These are phyloP conservation scores for Lithohypha guttulata DNA, from an alignment of 2,329 filamentous ascomycete genomes.

Conservation along the genomic window DNA sequence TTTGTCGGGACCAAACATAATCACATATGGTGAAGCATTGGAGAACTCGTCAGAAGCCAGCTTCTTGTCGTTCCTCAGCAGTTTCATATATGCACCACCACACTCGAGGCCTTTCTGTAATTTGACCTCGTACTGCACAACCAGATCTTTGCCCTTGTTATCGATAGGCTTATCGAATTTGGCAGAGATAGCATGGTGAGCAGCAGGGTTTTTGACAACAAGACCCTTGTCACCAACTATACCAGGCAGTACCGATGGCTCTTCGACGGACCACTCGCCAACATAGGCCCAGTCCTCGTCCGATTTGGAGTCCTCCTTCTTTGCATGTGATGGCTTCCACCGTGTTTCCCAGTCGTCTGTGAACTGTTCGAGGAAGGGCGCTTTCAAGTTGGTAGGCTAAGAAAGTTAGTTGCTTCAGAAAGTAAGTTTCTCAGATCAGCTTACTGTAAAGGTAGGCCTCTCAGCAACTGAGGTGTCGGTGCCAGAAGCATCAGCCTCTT, in stretches of 20 bases:
- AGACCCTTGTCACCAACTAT: slow-evolving; percentile 93
- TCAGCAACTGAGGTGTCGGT: slow-evolving; percentile 48
- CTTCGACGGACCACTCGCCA: slow-evolving; percentile 93
- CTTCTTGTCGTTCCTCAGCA: slow-evolving; percentile 93
- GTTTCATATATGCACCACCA: slow-evolving; percentile 98
- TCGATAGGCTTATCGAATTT: slow-evolving; percentile 96
- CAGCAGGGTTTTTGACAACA: slow-evolving; percentile 94
- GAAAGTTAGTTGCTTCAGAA: slow-evolving; percentile 4
- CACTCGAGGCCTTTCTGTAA: slow-evolving; percentile 95
- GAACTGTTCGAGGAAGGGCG: slow-evolving; percentile 96
- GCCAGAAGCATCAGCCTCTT: slow-evolving; percentile 57
- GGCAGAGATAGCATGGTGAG: slow-evolving; percentile 97
- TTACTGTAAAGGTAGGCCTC: slow-evolving; percentile 79
- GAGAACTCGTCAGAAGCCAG: slow-evolving; percentile 96
- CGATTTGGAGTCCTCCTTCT: slow-evolving; percentile 78
- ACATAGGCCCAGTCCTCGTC: slow-evolving; percentile 94
- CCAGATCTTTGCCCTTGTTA: slow-evolving; percentile 92
- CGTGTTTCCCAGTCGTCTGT: slow-evolving; percentile 87
- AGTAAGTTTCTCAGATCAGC: too few species aligned
- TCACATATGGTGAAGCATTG: slow-evolving; percentile 93
- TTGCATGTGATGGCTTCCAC: slow-evolving; percentile 92
- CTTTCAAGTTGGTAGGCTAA: slow-evolving; percentile 79
- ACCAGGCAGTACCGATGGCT: slow-evolving; percentile 80
- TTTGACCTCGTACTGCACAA: slow-evolving; percentile 99
- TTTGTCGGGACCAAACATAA: slow-evolving; percentile 99